A percentile compares a stretch with the other conserved stretches of the same genome.
Conservation (phyloP, 768 basidiomycete genomes). For the Collybiopsis luxurians region DNA sequence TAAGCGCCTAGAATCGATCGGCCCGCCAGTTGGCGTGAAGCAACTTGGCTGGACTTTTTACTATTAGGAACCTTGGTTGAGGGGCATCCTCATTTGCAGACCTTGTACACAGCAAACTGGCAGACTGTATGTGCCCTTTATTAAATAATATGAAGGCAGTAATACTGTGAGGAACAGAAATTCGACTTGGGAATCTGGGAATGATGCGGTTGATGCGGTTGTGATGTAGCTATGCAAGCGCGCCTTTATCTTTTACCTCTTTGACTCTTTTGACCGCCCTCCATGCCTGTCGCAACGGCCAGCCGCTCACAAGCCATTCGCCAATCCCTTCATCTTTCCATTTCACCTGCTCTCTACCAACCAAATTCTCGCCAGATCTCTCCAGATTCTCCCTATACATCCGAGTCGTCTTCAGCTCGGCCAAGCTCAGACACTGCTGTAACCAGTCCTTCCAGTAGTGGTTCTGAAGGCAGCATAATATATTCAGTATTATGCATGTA, state of each 20-base stretch:
- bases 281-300: slow-evolving; percentile 10
- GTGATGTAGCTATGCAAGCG: background rate
- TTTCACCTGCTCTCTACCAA: slow-evolving; percentile 27
- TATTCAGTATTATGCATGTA: slow-evolving; percentile 64
- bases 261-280: background rate
- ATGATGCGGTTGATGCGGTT: background rate
- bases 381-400: slow-evolving; percentile 22
- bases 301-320: slow-evolving; percentile 32
- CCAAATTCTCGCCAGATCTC: slow-evolving; percentile 24
- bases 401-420: slow-evolving; percentile 29
- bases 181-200: background rate
- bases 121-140: no score
- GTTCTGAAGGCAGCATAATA: slow-evolving; percentile 30
- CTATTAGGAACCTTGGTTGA: no score
- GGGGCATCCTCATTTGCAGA: no score
- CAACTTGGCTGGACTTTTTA: no score
- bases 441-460: slow-evolving; percentile 28
- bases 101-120: no score
- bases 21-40: no score
- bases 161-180: background rate
- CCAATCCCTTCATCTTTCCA: slow-evolving; percentile 39
- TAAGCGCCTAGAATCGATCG: no score
- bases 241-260: background rate
- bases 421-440: slow-evolving; percentile 26
- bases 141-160: slow-evolving; percentile 1